Base-by-base conservation (phyloP, 1,139 yeast species). In the Yamadazyma pseudoaaseri region DNA sequence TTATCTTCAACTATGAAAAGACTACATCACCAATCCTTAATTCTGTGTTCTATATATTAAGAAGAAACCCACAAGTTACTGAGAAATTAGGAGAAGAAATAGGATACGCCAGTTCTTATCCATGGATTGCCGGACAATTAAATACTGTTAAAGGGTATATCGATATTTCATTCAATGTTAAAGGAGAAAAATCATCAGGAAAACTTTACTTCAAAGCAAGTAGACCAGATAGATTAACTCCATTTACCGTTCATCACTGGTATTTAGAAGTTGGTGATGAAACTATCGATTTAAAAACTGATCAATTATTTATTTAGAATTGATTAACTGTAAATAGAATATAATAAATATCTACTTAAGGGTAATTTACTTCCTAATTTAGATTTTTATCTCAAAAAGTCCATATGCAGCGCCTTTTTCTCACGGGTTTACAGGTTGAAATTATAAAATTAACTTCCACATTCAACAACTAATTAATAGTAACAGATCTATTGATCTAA, bases 1-100 rank as follows among this genome's bases (percentile, higher is more conserved):
- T 85, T 25, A 85, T 89, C 48, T 81, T 90, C 73, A 89, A 92
- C 65, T 90, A 90, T 62, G 97, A 92, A 55, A 90, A 87, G 57
- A 80, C 89, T 16, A 78, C 84, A 35, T 85, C 95, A 6, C 96
- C 97, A 2, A 77, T 90, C 37, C 83, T 89, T 44, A 76, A 84
- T 27, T 89, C 96, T n/a, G 83, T 95, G 3, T 65, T 92, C 55
- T 89, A 87, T 58, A 84, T 86, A 41, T 65, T 92, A 47, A 76
- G 97, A 52, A 73, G 96, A 52, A 82, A 94, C 3, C 68, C 72
- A n/a, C 48, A 63, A 30, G 92, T 89, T n/a, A 67, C 75, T 29
- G 75, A 73, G 13, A 55, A 65, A 3, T 64, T 92, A 30, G 98
- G 98, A 11, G 76, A 73, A 31, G 81, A 84, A 46, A 85, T 92